Conservation (phyloP, 208 protist species). For the Crithidia acanthocephali region DNA sequence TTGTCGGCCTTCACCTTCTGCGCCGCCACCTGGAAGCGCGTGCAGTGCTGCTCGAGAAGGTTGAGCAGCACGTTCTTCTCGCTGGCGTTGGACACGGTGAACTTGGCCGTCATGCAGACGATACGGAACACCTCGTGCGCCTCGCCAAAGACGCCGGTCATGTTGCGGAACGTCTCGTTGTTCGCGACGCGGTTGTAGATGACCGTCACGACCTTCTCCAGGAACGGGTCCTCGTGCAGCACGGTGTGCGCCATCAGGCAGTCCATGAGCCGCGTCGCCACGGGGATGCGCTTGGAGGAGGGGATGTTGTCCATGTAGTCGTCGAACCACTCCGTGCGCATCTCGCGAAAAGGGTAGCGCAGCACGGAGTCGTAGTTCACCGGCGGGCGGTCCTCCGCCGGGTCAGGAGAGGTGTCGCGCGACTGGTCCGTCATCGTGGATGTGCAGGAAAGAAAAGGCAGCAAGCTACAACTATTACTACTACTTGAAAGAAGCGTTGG, state of each 20-base stretch:
- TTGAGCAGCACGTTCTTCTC: constrained; percentile 48
- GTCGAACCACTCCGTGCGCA: constrained; percentile 68
- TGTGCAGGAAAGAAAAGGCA: constrained; percentile 1
- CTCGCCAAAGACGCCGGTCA: constrained; percentile 51
- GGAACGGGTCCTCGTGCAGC: constrained; percentile 76
- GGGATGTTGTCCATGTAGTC: constrained; percentile 60
- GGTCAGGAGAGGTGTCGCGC: constrained; percentile 27
- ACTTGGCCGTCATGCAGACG: constrained; percentile 68
- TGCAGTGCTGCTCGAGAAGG: constrained; percentile 50
- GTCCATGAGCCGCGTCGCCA: constrained; percentile 60
- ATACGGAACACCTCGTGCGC: constrained; percentile 61
- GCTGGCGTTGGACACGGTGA: constrained; percentile 43
- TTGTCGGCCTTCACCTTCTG: constrained; percentile 38
- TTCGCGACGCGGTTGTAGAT: constrained; percentile 45
- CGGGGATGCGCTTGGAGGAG: constrained; percentile 40
- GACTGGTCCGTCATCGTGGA: constrained; percentile 18
- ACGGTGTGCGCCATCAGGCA: constrained; percentile 78
- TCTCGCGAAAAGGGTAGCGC: constrained; percentile 70
- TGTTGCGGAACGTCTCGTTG: constrained; percentile 36
- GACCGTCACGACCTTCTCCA: constrained; percentile 63
- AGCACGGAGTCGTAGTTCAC: constrained; percentile 61
- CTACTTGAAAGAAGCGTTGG: constrained; percentile 4
- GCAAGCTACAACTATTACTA: not conserved
- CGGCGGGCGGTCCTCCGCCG: constrained; percentile 28
- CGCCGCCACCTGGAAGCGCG: constrained; percentile 49